phyloP scores from a whole-genome alignment of 164 flowering plant genomes.

The Piper longum region DNA sequence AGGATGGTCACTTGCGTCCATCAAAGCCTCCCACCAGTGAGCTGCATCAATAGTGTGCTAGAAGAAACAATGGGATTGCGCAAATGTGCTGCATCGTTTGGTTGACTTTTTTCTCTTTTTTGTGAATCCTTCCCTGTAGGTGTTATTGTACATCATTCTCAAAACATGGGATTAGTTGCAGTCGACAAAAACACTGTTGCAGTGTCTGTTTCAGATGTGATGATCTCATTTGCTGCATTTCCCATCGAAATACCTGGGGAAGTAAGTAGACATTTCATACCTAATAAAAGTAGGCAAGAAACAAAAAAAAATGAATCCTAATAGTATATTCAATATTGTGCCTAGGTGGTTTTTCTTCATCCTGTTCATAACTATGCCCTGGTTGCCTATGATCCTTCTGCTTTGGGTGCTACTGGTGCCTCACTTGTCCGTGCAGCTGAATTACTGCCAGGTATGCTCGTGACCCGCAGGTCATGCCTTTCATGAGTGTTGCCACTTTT shows the following conservation, averaged over 20 bases:
- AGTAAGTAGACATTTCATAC: slow-evolving; percentile 23
- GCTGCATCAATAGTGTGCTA: no score
- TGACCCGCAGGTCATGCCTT: background rate
- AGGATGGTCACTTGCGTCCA: no score
- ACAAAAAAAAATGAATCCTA: background rate
- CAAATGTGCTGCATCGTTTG: no score
- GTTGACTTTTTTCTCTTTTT: no score
- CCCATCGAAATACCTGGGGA: slow-evolving; percentile 97
- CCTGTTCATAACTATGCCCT: slow-evolving; percentile 95
- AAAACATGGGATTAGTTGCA: slow-evolving; percentile 62
- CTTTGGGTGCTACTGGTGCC: slow-evolving; percentile 65
- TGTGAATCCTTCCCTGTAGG: background rate
- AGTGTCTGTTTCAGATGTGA: slow-evolving; percentile 75
- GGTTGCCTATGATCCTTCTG: slow-evolving; percentile 80
- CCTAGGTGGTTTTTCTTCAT: slow-evolving; percentile 84
- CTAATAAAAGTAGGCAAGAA: background rate
- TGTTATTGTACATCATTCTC: slow-evolving; percentile 37
- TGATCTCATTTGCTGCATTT: slow-evolving; percentile 94
- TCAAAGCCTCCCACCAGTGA: no score
- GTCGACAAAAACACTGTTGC: slow-evolving; percentile 94
- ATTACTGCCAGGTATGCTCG: slow-evolving; percentile 66
- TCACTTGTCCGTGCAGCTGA: slow-evolving; percentile 78
- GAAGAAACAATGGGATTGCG: no score
- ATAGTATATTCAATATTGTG: background rate
- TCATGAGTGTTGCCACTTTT: background rate